Evolutionary conservation across 1,139 yeast genomes (phyloP), one percentile per base, ranked within the genome.

Genomic region (Yarrowia galli): DNA sequence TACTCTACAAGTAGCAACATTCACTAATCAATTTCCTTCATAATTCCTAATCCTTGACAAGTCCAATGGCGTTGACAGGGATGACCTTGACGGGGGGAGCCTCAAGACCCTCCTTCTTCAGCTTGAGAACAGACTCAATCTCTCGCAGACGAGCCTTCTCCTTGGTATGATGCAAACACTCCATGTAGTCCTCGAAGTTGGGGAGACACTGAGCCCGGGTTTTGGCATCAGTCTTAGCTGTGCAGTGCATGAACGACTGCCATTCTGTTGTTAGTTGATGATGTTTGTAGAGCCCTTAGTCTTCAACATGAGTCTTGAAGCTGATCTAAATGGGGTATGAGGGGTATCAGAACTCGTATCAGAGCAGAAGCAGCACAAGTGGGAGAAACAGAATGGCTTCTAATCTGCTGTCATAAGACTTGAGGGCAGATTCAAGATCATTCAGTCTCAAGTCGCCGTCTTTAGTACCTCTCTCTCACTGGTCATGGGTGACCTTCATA

Each of bases 141-240:
- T 61, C 56, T 61, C 66, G 43, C 18, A 61, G 56, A 22, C 66
- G 66, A 36, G 66, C 66, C 68, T 73, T 78, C 75, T 82, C 86
- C 74, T 82, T 82, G 40, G 75, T 75, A 74, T 83, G 85, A 73
- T 81, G 84, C 63, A 83, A 78, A 71, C 86, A 83, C 75, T 83
- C 86, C 67, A 78, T 75, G 76, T 83, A 83, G 73, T 83, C 86
- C 67, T 79, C 84, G 42, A 80, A 79, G 67, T 76, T 74, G 32
- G 81, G 79, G 56, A 74, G 74, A 75, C 85, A 83, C 69, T 79
- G 73, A 32, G 46, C 20, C 38, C 56, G 54, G 46, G 45, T 46
- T 61, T 72, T 71, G 25, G 78, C 78, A 67, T 76, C 76, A 49
- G 75, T 73, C 61, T 76, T 77, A 58, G 81, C 78, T 23, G 84